These are phyloP conservation scores for Melanomma pulvis-pyrius DNA, from an alignment of 495 filamentous ascomycete species.

Conservation along the genomic window DNA sequence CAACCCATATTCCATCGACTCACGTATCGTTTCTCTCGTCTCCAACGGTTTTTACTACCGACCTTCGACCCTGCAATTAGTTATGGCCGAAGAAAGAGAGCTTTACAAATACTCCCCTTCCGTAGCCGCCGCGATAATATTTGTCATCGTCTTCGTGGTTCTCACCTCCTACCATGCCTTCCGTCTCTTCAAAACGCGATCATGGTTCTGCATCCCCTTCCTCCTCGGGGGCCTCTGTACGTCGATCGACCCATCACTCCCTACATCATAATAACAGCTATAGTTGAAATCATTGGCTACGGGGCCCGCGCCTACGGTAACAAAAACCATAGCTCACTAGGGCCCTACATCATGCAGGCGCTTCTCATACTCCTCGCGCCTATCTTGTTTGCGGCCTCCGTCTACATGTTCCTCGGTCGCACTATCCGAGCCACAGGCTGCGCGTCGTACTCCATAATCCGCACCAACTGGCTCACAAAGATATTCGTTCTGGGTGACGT, in stretches of 20 bases:
- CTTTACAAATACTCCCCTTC: slow-evolving; percentile 20
- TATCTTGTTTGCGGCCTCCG: slow-evolving; percentile 41
- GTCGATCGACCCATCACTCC: neutral
- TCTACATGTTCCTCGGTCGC: slow-evolving; percentile 46
- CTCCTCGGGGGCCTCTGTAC: slow-evolving; percentile 21
- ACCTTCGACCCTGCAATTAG: neutral
- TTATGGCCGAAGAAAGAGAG: slow-evolving; percentile 7
- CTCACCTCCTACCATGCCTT: slow-evolving; percentile 4
- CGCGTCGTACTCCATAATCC: slow-evolving; percentile 33
- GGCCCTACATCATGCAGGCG: slow-evolving; percentile 41
- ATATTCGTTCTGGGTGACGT: slow-evolving; percentile 45
- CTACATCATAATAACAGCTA: neutral
- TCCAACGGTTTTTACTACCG: neutral
- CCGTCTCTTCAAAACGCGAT: slow-evolving; percentile 10
- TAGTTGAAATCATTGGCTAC: slow-evolving; percentile 35
- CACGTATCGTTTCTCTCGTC: neutral
- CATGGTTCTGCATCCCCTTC: slow-evolving; percentile 29
- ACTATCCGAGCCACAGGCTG: slow-evolving; percentile 34
- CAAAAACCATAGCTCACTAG: slow-evolving; percentile 10
- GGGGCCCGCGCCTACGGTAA: slow-evolving; percentile 3
- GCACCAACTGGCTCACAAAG: slow-evolving; percentile 39
- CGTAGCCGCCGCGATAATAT: neutral
- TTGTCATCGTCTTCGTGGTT: slow-evolving; percentile 4
- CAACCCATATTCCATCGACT: neutral
- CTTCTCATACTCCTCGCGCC: slow-evolving; percentile 43